Base-by-base conservation (phyloP, 1,284 basidiomycete genomes). In the Blastosporella zonata region DNA sequence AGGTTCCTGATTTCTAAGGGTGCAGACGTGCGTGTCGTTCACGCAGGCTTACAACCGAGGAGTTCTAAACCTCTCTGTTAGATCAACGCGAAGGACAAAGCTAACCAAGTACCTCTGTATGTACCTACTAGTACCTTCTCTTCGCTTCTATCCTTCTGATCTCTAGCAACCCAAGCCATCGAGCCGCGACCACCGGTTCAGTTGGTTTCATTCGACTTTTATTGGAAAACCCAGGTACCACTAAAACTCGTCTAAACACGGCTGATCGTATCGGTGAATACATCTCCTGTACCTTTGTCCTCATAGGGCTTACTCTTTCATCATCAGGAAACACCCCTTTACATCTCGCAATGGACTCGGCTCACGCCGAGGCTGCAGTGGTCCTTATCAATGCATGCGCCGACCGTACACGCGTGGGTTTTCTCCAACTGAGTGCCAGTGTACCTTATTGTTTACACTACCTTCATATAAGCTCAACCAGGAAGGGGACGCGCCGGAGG, bases 261-360 rank as follows among this genome's bases (percentile, higher is more conserved):
- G 81, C 79, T 42, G 92, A 96, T 74, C 79, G 92, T 53, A 77
- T 91, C 35, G 90, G 91, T 90, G 63, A 63, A 73, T 33, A 39
- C 36, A 17, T 20, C 48, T 42, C 47, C 45, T 50, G 33, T 44
- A 21, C n/a, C 27, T 33, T 12, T 25, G 29, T 35, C 43, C 36
- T 46, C 55, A 27, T 54, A 47, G 31, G 50, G 41, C 50, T 57
- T 47, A 48, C 46, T n/a, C 13, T 53, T 27, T 49, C 44, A 39
- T 49, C 44, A 39, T 43, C 63, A 89, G 93, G 93, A 39, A 95
- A 97, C 63, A 96, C 94, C 0, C 92, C 94, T 1, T 73, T 97
- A n/a, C 94, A 97, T 73, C 81, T 97, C 35, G 93, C 94, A 5
- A 86, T 97, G 82, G 94, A 97, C 63, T 93, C 89, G 49, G 94